Percentiles rank a stretch among this genome's conserved stretches.
Evolutionary conservation across 2,329 filamentous ascomycete genomes (phyloP).

Genomic region (Dothistroma septosporum): DNA sequence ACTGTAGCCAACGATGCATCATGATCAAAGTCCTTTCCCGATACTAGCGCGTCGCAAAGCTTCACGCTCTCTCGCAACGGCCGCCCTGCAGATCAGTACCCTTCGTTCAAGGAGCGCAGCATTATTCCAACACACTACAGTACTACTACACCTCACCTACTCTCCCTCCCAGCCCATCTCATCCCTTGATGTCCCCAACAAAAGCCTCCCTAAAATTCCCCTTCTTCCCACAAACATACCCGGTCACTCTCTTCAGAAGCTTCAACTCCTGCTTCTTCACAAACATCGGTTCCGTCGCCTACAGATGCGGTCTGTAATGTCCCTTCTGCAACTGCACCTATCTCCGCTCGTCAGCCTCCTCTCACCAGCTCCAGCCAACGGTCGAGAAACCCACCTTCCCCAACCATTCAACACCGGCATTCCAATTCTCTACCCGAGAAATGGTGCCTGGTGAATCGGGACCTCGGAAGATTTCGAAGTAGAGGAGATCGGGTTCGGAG

Average conservation of each 20-base stretch:
- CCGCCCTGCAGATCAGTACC: no score
- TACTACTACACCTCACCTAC: no score
- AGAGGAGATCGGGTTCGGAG: constrained; percentile 15
- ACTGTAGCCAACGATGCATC: neutral
- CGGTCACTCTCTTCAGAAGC: constrained; percentile 10
- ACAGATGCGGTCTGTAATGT: constrained; percentile 43
- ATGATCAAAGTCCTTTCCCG: neutral
- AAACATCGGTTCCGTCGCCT: constrained; percentile 36
- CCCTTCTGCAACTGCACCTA: constrained; percentile 29
- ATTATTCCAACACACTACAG: no score
- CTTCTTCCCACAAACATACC: constrained; percentile 6
- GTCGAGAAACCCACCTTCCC: neutral
- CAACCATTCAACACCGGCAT: constrained; percentile 13
- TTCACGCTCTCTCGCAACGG: no score
- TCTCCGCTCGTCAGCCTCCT: neutral
- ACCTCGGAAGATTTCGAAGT: constrained; percentile 17
- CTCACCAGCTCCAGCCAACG: neutral
- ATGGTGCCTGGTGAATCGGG: constrained; percentile 12
- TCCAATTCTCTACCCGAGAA: constrained; percentile 24
- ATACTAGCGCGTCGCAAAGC: neutral
- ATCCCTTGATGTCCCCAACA: neutral
- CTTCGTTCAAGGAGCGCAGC: no score
- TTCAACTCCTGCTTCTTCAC: constrained; percentile 38
- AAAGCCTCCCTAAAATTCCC: constrained; percentile 4
- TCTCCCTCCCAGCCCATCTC: no score